Percentiles rank a stretch among this genome's conserved stretches.
These are phyloP conservation scores for Tagetes patula DNA, from an alignment of 129 eudicot genomes.

Conservation along the genomic window DNA sequence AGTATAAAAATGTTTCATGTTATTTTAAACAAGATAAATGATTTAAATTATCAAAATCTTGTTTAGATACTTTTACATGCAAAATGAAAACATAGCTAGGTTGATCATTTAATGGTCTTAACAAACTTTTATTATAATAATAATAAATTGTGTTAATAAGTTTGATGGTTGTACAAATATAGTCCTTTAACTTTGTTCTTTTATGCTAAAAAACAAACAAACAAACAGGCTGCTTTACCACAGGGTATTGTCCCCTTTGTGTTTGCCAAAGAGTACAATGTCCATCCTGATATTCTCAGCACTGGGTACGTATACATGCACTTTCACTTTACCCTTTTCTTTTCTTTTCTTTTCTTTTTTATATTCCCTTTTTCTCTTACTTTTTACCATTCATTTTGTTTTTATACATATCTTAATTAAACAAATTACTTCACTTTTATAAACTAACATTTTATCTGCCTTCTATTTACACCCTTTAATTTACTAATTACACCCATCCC, in stretches of 20 bases:
- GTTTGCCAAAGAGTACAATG: slow-evolving; percentile 89
- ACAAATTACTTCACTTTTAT: neutral
- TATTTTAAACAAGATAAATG: no score
- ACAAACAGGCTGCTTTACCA: slow-evolving; percentile 89
- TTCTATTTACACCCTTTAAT: neutral
- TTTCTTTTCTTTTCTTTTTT: neutral
- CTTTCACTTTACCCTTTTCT: slow-evolving; percentile 7
- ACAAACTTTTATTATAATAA: no score
- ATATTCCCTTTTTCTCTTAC: slow-evolving; percentile 13
- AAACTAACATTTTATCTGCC: neutral
- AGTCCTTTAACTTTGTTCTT: slow-evolving; percentile 15
- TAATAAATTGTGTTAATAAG: neutral
- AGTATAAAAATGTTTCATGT: no score
- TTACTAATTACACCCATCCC: neutral
- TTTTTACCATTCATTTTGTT: neutral
- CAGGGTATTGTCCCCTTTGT: slow-evolving; percentile 99
- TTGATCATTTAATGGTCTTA: no score
- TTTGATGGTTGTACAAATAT: slow-evolving; percentile 7
- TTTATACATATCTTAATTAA: neutral
- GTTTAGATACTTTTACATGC: no score
- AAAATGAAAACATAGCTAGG: no score
- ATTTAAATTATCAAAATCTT: no score
- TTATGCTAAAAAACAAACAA: slow-evolving; percentile 28
- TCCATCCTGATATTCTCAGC: slow-evolving; percentile 88
- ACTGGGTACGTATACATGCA: slow-evolving; percentile 58